Base-by-base conservation (phyloP, 2,329 filamentous ascomycete species). In the Diplodia seriata region DNA sequence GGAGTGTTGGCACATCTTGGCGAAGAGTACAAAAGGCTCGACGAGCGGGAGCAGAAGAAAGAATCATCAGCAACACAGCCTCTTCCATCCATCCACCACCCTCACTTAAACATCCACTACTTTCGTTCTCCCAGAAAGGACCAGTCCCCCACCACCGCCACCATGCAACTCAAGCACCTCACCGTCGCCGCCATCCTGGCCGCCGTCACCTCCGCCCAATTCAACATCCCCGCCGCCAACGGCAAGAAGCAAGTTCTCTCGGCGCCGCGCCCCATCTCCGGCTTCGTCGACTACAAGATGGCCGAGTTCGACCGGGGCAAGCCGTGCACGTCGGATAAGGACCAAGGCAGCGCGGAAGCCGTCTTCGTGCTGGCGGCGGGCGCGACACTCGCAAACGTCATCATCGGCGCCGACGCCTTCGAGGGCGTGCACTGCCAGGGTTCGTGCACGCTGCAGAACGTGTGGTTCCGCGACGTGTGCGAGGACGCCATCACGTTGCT, bases 341-440 rank as follows among this genome's bases (percentile, higher is more conserved):
- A 84, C 71, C 81, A 81, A 67, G 80, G 77, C 61, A 75, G 80
- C 67, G 68, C 74, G 0, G 83, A 84, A 62, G 82, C 85, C 56
- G 84, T 86, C 74, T 86, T 86, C 80, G 77, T 83, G 68, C 77
- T 87, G 62, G 78, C 82, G 73, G 76, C 81, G 59, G 84, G 84
- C 33, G 85, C 81, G 26, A 84, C 82, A 23, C 77, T 87, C 49
- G 81, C 80, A 72, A 86, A 86, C 73, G 84, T 81, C 75, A 86
- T 86, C 76, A 86, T 86, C 68, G 84, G 85, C 26, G 78, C 79
- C 56, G 80, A 81, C 69, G 80, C 85, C 72, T 79, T 81, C 33
- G 84, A 85, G 74, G 84, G 81, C 68, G 80, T 86, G 36, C 83
- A 86, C 76, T 85, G 84, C 76, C 68, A 83, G 82, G 83, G 82